Conservation (phyloP, 352 stramenopile genomes). For the Thalassiosira ordinaria region DNA sequence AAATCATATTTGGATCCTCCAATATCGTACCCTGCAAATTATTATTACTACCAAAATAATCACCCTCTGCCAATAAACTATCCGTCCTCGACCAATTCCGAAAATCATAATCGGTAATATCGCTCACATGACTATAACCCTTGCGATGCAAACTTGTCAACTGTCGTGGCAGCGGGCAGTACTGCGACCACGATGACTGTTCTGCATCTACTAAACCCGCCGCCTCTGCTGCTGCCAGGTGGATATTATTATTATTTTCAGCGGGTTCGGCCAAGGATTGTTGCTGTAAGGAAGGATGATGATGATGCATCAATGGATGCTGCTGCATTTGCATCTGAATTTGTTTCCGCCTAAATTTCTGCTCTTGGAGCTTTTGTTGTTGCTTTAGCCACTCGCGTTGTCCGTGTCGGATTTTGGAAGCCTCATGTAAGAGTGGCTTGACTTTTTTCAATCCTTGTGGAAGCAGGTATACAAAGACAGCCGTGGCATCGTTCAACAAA, state of each 20-base stretch:
- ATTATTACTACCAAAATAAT: not conserved
- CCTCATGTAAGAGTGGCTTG: slow-evolving; percentile 58
- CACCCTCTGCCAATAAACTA: too few relatives aligned
- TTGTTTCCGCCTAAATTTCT: slow-evolving; percentile 24
- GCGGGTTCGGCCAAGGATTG: not conserved
- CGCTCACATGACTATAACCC: slow-evolving; percentile 46
- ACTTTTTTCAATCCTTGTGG: slow-evolving; percentile 77
- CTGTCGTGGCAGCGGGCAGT: not conserved
- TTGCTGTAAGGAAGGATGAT: slow-evolving; percentile 18
- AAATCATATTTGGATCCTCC: too few relatives aligned
- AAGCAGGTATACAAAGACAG: slow-evolving; percentile 81
- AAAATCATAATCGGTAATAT: slow-evolving; percentile 49
- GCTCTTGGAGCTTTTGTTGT: slow-evolving; percentile 6
- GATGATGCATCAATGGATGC: not conserved
- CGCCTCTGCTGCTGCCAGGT: not conserved
- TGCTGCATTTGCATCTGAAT: slow-evolving; percentile 13
- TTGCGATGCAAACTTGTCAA: slow-evolving; percentile 36
- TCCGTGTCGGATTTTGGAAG: slow-evolving; percentile 40
- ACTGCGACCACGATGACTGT: too few relatives aligned
- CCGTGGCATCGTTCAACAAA: slow-evolving; percentile 75
- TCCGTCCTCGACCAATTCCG: too few relatives aligned
- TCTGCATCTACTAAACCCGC: too few relatives aligned
- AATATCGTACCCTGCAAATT: not conserved
- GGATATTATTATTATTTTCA: too few relatives aligned
- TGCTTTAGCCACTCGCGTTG: too few relatives aligned